Evolutionary conservation across 116 monocot genomes (phyloP).

Genomic region (Posidonia oceanica): DNA sequence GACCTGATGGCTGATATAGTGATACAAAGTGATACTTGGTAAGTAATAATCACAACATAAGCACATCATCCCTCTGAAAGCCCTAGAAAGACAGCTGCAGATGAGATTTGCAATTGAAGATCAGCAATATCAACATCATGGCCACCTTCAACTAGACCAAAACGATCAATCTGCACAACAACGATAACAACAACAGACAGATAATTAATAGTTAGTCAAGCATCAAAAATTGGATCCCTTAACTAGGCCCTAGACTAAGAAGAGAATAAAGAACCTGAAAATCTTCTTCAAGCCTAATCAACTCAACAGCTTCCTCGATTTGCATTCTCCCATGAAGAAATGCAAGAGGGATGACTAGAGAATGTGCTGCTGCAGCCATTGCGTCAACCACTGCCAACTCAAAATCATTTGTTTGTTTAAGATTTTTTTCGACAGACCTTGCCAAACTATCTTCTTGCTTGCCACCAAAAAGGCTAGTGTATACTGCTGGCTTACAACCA

Average conservation of each 20-base stretch:
- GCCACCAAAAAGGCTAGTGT: conserved; percentile 66
- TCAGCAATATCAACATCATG: conserved; percentile 99
- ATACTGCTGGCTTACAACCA: conserved; percentile 46
- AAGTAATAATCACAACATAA: background rate
- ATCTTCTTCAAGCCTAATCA: conserved; percentile 97
- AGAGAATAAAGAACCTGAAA: conserved; percentile 44
- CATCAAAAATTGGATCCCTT: background rate
- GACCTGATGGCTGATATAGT: background rate
- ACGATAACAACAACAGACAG: background rate
- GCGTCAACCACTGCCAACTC: conserved; percentile 90
- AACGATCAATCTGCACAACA: conserved; percentile 61
- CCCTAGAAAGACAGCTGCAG: conserved; percentile 76
- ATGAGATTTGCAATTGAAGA: conserved; percentile 83
- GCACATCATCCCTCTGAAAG: conserved; percentile 22
- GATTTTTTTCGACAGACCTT: conserved; percentile 39
- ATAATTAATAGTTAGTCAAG: background rate
- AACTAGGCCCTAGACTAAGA: background rate
- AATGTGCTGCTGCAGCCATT: conserved; percentile 80
- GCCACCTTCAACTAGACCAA: conserved; percentile 95
- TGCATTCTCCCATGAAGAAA: conserved; percentile 51
- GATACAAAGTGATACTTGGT: background rate
- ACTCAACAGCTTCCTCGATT: conserved; percentile 77
- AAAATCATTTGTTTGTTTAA: conserved; percentile 56
- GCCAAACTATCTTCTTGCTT: conserved; percentile 58
- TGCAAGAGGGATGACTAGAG: conserved; percentile 77